phyloP scores from a whole-genome alignment of 1,139 yeast genomes.

The Taphrina deformans region DNA sequence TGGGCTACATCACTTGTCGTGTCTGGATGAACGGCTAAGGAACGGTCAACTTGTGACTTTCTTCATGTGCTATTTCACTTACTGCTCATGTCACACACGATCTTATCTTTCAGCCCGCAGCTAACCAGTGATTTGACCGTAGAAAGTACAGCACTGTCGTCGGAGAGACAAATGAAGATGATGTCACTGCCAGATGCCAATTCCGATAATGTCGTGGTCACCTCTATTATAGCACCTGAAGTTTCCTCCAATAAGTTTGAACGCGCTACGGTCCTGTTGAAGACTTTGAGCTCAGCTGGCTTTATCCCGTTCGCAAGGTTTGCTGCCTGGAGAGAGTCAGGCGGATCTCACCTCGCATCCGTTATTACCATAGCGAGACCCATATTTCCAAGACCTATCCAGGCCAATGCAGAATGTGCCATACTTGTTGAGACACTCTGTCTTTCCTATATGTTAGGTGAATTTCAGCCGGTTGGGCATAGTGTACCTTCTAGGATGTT shows the following conservation, averaged over 20 bases:
- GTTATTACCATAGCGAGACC: conserved; percentile 38
- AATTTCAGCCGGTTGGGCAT: no score
- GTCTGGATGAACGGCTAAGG: conserved; percentile 43
- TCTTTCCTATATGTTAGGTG: no score
- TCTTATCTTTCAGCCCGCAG: conserved; percentile 39
- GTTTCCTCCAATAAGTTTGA: conserved; percentile 35
- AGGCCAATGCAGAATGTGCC: conserved; percentile 1
- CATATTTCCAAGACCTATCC: conserved; percentile 32
- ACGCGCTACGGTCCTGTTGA: conserved; percentile 37
- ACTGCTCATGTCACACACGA: conserved; percentile 41
- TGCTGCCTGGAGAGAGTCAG: neutral
- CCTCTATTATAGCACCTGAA: conserved; percentile 30
- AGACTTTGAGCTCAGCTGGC: conserved; percentile 37
- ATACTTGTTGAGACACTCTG: no score
- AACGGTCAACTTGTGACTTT: neutral
- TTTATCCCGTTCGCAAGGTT: conserved; percentile 37
- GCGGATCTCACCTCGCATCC: no score
- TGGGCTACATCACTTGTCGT: conserved; percentile 40
- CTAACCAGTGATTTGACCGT: neutral
- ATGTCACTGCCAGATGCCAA: conserved; percentile 38
- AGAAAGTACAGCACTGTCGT: conserved; percentile 36
- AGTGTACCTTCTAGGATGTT: no score
- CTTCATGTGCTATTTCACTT: neutral
- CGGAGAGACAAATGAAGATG: conserved; percentile 39
- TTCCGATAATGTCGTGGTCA: conserved; percentile 35